phyloP scores from a whole-genome alignment of 1,284 basidiomycete species.

The Leccinum colubrinum region DNA sequence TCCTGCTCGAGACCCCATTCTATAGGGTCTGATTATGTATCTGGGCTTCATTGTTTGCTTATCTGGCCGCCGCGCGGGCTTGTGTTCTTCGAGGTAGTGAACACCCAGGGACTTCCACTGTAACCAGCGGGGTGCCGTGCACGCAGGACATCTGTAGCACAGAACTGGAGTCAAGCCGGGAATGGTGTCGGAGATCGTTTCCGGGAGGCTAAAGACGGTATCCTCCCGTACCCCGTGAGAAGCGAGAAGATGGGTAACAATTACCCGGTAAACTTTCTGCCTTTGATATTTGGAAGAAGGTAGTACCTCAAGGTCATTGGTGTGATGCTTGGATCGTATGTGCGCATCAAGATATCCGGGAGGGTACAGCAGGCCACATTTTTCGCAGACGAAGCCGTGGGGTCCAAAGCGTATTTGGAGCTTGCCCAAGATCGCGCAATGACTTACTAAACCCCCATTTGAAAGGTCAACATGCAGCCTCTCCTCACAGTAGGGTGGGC shows the following conservation, averaged over 20 bases:
- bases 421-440: background rate
- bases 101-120: background rate
- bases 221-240: background rate
- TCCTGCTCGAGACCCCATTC: background rate
- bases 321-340: background rate
- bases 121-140: background rate
- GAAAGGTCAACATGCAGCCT: background rate
- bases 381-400: background rate
- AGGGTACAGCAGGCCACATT: background rate
- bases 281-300: background rate
- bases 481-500: background rate
- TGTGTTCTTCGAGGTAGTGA: background rate
- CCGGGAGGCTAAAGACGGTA: background rate
- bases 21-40: background rate
- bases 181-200: background rate
- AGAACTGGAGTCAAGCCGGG: background rate
- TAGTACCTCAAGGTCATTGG: background rate
- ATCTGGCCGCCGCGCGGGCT: background rate
- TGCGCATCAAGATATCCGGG: background rate
- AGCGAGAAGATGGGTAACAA: background rate
- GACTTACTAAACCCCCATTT: background rate
- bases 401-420: background rate
- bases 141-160: background rate
- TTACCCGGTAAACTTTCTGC: background rate
- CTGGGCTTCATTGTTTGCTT: background rate